These are phyloP conservation scores for Teratosphaeria pseudoeucalypti DNA, from an alignment of 2,329 filamentous ascomycete species.

Conservation along the genomic window DNA sequence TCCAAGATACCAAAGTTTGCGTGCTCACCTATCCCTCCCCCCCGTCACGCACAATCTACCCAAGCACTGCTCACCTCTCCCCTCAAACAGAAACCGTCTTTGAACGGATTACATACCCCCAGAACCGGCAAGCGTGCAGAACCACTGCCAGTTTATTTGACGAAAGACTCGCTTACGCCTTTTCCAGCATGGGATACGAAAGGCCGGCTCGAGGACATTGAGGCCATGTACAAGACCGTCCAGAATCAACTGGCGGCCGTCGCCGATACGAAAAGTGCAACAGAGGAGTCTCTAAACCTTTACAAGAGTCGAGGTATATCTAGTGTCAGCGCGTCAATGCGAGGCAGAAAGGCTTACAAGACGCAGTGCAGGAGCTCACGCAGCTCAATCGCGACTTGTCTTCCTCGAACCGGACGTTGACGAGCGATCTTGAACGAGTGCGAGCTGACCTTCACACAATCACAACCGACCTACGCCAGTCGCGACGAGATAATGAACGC, in stretches of 20 bases:
- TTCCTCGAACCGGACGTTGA: conserved; percentile 45
- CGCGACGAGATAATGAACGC: conserved; percentile 23
- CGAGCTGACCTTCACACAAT: conserved; percentile 24
- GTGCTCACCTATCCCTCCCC: conserved; percentile 14
- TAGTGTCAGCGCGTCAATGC: neutral
- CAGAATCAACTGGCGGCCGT: conserved; percentile 62
- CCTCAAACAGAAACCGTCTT: conserved; percentile 17
- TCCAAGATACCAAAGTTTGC: conserved; percentile 27
- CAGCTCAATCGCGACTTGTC: conserved; percentile 33
- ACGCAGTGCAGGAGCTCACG: conserved; percentile 16
- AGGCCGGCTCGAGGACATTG: conserved; percentile 64
- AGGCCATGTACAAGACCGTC: conserved; percentile 60
- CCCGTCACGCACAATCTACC: conserved; percentile 21
- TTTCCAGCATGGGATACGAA: conserved; percentile 70
- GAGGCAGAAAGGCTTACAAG: neutral
- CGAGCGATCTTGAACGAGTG: conserved; percentile 51
- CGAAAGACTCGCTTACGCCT: conserved; percentile 37
- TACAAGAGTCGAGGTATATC: conserved; percentile 64
- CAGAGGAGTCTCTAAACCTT: conserved; percentile 64
- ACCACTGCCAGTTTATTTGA: conserved; percentile 62
- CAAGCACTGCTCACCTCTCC: conserved; percentile 20
- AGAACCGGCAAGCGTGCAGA: conserved; percentile 22
- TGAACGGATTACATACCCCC: conserved; percentile 18
- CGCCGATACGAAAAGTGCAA: conserved; percentile 54
- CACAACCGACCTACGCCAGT: conserved; percentile 22